Conservation (phyloP, 148 eudicot species). For the Tetragonia tetragonoides region DNA sequence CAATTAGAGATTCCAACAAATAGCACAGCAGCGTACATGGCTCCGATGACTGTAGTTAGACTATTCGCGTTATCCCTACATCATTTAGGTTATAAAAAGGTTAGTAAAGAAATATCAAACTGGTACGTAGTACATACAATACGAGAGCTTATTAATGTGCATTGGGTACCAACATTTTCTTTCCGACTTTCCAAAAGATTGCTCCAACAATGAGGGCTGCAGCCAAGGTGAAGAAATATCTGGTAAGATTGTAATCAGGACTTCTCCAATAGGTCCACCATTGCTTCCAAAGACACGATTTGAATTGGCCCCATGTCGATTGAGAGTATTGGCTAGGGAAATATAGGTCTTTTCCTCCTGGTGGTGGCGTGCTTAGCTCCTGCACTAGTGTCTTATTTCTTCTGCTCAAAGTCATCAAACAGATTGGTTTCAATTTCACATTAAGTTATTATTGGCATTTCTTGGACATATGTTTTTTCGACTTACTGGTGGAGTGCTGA, state of each 20-base stretch:
- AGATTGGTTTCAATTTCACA: background rate
- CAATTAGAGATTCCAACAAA: slow-evolving; percentile 76
- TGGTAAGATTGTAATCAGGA: slow-evolving; percentile 64
- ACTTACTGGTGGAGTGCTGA: slow-evolving; percentile 63
- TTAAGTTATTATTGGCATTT: background rate
- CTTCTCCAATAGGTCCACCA: slow-evolving; percentile 82
- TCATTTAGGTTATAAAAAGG: background rate
- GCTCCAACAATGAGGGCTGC: slow-evolving; percentile 56
- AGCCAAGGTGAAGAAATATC: slow-evolving; percentile 58
- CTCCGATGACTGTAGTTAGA: slow-evolving; percentile 63
- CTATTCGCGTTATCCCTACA: slow-evolving; percentile 50
- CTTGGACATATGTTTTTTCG: background rate
- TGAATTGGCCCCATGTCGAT: slow-evolving; percentile 57
- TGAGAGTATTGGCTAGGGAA: slow-evolving; percentile 51
- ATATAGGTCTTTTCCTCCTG: slow-evolving; percentile 56
- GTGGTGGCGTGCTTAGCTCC: slow-evolving; percentile 53
- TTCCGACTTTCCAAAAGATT: slow-evolving; percentile 70
- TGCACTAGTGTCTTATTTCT: slow-evolving; percentile 57
- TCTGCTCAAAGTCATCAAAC: slow-evolving; percentile 34
- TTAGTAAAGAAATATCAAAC: background rate
- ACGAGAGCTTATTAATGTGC: background rate
- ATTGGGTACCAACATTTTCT: slow-evolving; percentile 37
- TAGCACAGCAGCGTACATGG: slow-evolving; percentile 73
- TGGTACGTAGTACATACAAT: background rate
- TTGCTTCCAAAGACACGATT: slow-evolving; percentile 76